Conservation (phyloP, 2,329 filamentous ascomycete genomes). For the Thermothelomyces thermophilus region DNA sequence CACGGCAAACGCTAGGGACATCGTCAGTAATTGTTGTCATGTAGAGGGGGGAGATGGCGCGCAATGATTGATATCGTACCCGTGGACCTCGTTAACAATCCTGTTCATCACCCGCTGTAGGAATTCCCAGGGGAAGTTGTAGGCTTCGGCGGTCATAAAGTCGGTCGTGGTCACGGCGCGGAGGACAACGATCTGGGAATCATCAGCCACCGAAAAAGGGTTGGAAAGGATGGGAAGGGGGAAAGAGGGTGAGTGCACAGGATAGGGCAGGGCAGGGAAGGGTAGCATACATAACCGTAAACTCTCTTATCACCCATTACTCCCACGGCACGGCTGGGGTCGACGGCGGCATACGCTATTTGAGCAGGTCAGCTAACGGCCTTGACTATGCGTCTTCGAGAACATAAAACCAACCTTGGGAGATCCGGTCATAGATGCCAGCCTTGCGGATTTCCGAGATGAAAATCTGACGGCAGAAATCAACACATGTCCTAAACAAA, state of each 20-base stretch:
- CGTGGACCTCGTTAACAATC: constrained; percentile 23
- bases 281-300: constrained; percentile 33
- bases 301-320: constrained; percentile 60
- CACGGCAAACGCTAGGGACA: constrained; percentile 17
- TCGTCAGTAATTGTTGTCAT: not conserved
- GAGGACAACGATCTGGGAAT: constrained; percentile 33
- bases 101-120: constrained; percentile 23
- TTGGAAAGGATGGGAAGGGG: constrained; percentile 4
- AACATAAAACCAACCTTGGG: constrained; percentile 30
- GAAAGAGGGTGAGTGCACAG: not conserved
- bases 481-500: constrained; percentile 1
- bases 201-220: constrained; percentile 21
- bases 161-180: constrained; percentile 46
- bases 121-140: constrained; percentile 23
- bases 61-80: constrained; percentile 3
- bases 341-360: constrained; percentile 39
- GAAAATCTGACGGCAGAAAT: constrained; percentile 47
- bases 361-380: not conserved
- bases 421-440: constrained; percentile 58
- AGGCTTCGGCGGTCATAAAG: constrained; percentile 66
- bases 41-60: not conserved
- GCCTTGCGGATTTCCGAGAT: constrained; percentile 67
- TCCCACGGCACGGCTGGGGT: constrained; percentile 38
- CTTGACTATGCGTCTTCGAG: not conserved
- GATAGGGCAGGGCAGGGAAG: constrained; percentile 9